Evolutionary conservation across 768 basidiomycete species (phyloP), one percentile per base, ranked within the genome.

Genomic region (Butyriboletus loyo): DNA sequence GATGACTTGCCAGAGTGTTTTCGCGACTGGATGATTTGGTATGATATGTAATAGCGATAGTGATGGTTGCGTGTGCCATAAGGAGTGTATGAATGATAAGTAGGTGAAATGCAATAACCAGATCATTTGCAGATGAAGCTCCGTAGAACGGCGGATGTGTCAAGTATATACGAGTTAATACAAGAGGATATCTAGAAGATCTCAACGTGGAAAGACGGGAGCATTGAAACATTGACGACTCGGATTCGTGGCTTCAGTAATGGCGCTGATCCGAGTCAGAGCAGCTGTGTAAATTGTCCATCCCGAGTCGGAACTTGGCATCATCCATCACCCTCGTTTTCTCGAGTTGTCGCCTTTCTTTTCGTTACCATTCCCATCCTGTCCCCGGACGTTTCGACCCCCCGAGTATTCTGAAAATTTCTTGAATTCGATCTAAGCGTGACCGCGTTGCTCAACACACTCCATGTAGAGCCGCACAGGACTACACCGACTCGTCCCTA

Each of bases 21-120:
- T 35, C 25, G 52, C 28, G 24, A 15, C 17, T 31, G 58, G 57
- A 52, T 42, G 50, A 9, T 64, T 57, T 15, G 10, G 48, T 59
- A 55, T 22, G 42, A 45, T 64, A 66, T 63, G 55, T 64, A 60
- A 60, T 51, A 45, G 47, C 24, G 44, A 49, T 46, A 37, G 35
- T 17, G 39, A 21, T 28, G 49, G 40, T 35, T 32, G 37, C 34
- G 34, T 54, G 56, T 50, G 22, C 21, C 13, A 53, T 47, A 37
- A 10, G 39, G 25, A 36, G 22, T 47, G 44, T 53, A 55, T 37
- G 58, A 48, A 58, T 41, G 47, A 55, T 49, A 9, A 38, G 38
- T 52, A 19, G 34, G 46, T 46, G 54, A 42, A 50, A 45, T 43
- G 27, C 28, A 46, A 31, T 30, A n/a, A 17, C 40, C 11, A 22